Conservation (phyloP, 306 rosid genomes). For the Vigna radiata region DNA sequence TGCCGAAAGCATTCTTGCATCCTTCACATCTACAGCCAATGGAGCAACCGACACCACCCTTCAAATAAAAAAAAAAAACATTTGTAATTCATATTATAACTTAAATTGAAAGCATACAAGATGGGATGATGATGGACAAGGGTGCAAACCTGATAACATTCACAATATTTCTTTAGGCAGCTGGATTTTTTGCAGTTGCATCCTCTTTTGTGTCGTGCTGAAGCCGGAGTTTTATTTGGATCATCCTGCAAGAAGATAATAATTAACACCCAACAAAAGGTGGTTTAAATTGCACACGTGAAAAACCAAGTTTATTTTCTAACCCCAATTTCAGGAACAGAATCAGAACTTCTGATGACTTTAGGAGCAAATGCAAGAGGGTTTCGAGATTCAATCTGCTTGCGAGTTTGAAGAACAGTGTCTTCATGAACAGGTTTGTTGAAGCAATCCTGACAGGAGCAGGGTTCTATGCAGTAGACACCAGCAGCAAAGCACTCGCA, state of each 20-base stretch:
- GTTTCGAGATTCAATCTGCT: slow-evolving; percentile 87
- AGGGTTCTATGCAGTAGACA: slow-evolving; percentile 82
- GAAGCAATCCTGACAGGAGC: slow-evolving; percentile 91
- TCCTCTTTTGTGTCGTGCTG: slow-evolving; percentile 92
- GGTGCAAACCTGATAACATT: slow-evolving; percentile 87
- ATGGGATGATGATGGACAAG: slow-evolving; percentile 9
- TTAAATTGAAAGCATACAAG: slow-evolving; percentile 15
- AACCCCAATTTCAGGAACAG: slow-evolving; percentile 78
- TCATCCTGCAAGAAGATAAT: slow-evolving; percentile 64
- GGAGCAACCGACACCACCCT: slow-evolving; percentile 99
- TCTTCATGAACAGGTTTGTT: slow-evolving; percentile 85
- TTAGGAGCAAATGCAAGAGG: slow-evolving; percentile 98
- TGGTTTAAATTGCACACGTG: slow-evolving; percentile 24
- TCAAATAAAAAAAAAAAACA: slow-evolving; percentile 50
- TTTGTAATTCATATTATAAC: slow-evolving; percentile 42
- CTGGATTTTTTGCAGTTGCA: slow-evolving; percentile 98
- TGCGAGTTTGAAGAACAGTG: slow-evolving; percentile 86
- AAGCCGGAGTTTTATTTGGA: slow-evolving; percentile 88
- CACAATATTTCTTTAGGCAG: slow-evolving; percentile 94
- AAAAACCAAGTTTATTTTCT: slow-evolving; percentile 42
- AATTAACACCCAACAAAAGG: slow-evolving; percentile 28
- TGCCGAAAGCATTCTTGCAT: slow-evolving; percentile 85
- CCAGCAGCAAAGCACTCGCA: slow-evolving; percentile 98
- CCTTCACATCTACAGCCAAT: slow-evolving; percentile 88
- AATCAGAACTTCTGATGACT: slow-evolving; percentile 79